Percentiles rank a stretch among this genome's conserved stretches.
Evolutionary conservation across 345 rosid species (phyloP).

Genomic region (Hibiscus trionum): DNA sequence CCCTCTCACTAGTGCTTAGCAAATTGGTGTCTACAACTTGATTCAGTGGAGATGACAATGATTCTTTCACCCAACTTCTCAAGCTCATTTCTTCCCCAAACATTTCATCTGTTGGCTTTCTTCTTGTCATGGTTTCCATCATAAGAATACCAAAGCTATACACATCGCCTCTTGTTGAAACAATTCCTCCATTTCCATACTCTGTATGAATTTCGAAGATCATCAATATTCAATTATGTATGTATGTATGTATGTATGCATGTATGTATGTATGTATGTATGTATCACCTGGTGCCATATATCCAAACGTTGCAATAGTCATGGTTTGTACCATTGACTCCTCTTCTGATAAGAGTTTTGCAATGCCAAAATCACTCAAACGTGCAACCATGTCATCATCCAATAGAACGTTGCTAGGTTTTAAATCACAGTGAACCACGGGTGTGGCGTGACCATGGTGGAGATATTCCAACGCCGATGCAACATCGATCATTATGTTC

Average conservation of each 20-base stretch:
- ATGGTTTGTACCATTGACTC: neutral
- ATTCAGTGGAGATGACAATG: neutral
- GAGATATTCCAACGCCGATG: neutral
- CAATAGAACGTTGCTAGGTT: neutral
- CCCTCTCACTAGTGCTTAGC: neutral
- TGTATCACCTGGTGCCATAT: slow-evolving; percentile 10
- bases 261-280: too few relatives aligned
- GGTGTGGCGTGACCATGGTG: neutral
- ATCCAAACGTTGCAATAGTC: neutral
- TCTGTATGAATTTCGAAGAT: neutral
- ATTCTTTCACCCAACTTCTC: neutral
- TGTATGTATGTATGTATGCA: too few relatives aligned
- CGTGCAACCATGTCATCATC: slow-evolving; percentile 9
- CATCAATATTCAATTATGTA: neutral
- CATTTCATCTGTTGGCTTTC: slow-evolving; percentile 5
- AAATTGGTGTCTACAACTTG: neutral
- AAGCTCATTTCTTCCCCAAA: slow-evolving; percentile 6
- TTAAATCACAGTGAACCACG: slow-evolving; percentile 6
- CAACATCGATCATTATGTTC: neutral
- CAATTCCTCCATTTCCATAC: slow-evolving; percentile 5
- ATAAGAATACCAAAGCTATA: slow-evolving; percentile 14
- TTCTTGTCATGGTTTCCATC: slow-evolving; percentile 15
- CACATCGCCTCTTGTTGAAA: slow-evolving; percentile 11
- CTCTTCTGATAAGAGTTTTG: neutral
- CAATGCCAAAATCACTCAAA: slow-evolving; percentile 10